Conservation (phyloP, 2,329 filamentous ascomycete species). For the Colletotrichum somersetense region DNA sequence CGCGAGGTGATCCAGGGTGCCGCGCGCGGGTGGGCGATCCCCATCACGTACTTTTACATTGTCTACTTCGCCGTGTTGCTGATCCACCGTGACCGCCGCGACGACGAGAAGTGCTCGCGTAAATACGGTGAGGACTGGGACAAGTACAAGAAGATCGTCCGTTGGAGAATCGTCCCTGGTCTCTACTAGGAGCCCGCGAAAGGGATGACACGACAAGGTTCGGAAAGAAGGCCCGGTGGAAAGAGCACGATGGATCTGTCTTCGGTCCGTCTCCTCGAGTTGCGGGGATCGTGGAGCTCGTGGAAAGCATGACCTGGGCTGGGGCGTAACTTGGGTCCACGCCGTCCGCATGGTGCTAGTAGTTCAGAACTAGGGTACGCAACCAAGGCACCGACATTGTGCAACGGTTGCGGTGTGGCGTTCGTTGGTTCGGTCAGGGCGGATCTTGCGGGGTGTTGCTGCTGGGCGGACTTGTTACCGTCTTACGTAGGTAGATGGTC, state of each 20-base stretch:
- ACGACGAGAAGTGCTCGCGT: slow-evolving; percentile 89
- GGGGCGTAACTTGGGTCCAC: not conserved
- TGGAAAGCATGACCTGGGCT: not conserved
- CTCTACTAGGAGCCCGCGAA: slow-evolving; percentile 72
- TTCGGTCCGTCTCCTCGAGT: slow-evolving; percentile 19
- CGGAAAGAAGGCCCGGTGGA: slow-evolving; percentile 22
- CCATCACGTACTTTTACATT: slow-evolving; percentile 95
- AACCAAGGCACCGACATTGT: not conserved
- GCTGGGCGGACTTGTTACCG: too few species aligned
- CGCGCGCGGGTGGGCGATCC: slow-evolving; percentile 84
- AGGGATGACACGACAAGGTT: not conserved
- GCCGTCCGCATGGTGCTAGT: not conserved
- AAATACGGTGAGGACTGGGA: slow-evolving; percentile 97
- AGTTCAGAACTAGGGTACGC: not conserved
- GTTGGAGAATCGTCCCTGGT: slow-evolving; percentile 85
- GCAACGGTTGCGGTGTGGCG: slow-evolving; percentile 28
- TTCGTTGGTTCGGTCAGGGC: slow-evolving; percentile 12
- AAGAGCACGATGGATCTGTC: not conserved
- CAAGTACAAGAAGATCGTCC: slow-evolving; percentile 85
- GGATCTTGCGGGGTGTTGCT: not conserved
- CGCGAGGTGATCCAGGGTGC: slow-evolving; percentile 78
- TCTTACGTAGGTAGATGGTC: not conserved
- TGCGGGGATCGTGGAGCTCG: slow-evolving; percentile 10
- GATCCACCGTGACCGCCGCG: slow-evolving; percentile 86
- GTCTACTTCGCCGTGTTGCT: slow-evolving; percentile 90